Base-by-base conservation (phyloP, 768 basidiomycete species). In the Dioszegia crocea region DNA sequence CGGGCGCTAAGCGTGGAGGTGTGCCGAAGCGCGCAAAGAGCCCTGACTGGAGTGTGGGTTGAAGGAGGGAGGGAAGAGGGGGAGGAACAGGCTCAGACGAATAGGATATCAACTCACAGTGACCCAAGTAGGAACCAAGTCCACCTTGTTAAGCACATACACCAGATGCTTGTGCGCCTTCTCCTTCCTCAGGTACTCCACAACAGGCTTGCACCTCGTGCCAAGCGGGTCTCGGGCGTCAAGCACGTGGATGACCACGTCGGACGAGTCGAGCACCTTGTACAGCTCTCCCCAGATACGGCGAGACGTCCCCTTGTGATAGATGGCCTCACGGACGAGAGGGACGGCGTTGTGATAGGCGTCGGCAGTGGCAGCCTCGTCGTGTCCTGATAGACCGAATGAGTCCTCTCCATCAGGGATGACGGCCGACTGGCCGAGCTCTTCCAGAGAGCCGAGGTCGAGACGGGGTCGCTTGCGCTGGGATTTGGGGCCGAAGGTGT, bases 231-330 rank as follows among this genome's bases (percentile, higher is more conserved):
- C 94, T 41, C 94, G 84, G 17, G 94, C 93, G 77, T 99, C 94
- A 61, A 99, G 80, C 50, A 99, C 84, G 74, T 99, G 94, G 31
- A 99, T 82, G 58, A 99, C 83, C 40, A 98, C 91, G 73, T 99
- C 94, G 6, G 91, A 94, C 2, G 94, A 99, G 76, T 99, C 96
- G 72, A 99, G 91, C 64, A 99, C 94, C 78, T 99, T 99, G 83
- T 99, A 98, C 6, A 98, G 81, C 77, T 99, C 94, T 59, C 92
- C 93, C 78, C 96, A 98, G 61, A 99, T 99, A 21, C 94, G 86
- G 33, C 88, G 83, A 11, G 91, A 94, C 1, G 93, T 97, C 36
- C 94, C 94, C 77, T 98, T 98, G 50, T 87, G 84, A 70, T 91
- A 96, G 58, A 94, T 91, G 10, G 92, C 91, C 67, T 94, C 92